phyloP scores from a whole-genome alignment of 441 rosid genomes.

The Bruguiera hainesii region DNA sequence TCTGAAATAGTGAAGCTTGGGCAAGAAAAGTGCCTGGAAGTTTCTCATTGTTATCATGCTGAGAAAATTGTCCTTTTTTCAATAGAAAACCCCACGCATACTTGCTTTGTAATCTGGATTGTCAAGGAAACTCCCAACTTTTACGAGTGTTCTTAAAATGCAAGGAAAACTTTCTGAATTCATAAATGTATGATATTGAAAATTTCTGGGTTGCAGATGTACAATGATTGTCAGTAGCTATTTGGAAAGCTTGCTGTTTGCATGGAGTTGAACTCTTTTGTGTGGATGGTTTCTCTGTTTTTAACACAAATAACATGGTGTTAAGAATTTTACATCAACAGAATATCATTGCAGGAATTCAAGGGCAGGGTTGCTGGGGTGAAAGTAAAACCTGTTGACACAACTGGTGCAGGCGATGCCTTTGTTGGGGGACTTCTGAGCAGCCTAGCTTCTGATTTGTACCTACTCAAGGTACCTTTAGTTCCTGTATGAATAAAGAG shows the following conservation, averaged over 20 bases:
- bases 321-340: neutral
- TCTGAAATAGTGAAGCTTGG: neutral
- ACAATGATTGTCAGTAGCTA: neutral
- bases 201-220: neutral
- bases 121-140: no score
- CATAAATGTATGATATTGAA: neutral
- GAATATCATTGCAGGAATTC: slow-evolving; percentile 53
- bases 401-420: slow-evolving; percentile 98
- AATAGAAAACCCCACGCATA: no score
- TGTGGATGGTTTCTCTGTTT: slow-evolving; percentile 4
- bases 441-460: slow-evolving; percentile 63
- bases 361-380: slow-evolving; percentile 77
- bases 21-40: no score
- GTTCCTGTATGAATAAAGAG: slow-evolving; percentile 2
- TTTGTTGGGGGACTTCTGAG: slow-evolving; percentile 81
- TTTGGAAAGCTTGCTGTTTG: slow-evolving; percentile 1
- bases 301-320: neutral
- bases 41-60: no score
- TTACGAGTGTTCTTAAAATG: no score
- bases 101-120: no score
- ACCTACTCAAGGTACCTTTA: slow-evolving; percentile 52
- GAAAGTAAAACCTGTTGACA: slow-evolving; percentile 80
- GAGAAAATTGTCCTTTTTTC: no score
- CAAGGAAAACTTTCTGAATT: no score
- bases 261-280: neutral